Evolutionary conservation across 2,329 filamentous ascomycete genomes (phyloP), one percentile per base, ranked within the genome.

Genomic region (Aspergillus hortae): DNA sequence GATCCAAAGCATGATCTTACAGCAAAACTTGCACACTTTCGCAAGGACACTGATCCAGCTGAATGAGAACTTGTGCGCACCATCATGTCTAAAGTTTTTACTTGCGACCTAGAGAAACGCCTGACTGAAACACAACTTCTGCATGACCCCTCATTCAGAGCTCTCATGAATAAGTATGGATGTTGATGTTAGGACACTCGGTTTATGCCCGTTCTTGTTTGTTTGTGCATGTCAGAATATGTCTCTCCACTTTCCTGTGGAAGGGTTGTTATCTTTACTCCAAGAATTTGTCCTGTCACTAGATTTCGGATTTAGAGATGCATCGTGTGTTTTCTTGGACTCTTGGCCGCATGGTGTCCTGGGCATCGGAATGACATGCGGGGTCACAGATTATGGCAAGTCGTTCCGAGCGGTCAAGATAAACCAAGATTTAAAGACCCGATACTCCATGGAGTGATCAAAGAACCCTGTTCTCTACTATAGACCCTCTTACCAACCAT

Each of bases 131-230:
- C 49, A 15, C 50, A 66, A 36, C 62, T 68, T 61, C 45, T 67
- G 49, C 54, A 46, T 21, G 62, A 68, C 32, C 54, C 61, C 50
- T 62, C 59, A 30, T 68, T 64, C 44, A 64, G 55, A 49, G 60
- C 60, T 53, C 51, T 67, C 27, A 66, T 67, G 61, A 54, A 63
- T 2, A 61, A 40, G 46, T 63, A 68, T 52, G 57, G 56, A 41
- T 61, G 61, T 57, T 64, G 51, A 63, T 52, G 40, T 32, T 51
- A n/a, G 12, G 44, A 30, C 46, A 32, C 44, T 46, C 19, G 3
- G 19, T 21, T 4, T 14, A 6, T 41, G 27, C 10, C 6, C 27
- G 7, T 60, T 54, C 23, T 35, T 44, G 10, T 11, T 19, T 23
- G 12, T 46, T 51, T 45, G 49, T 47, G 35, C 21, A 15, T 33